A percentile compares a stretch with the other conserved stretches of the same genome.
Evolutionary conservation across 305 asterid species (phyloP).

Genomic region (Fraxinus floribunda): DNA sequence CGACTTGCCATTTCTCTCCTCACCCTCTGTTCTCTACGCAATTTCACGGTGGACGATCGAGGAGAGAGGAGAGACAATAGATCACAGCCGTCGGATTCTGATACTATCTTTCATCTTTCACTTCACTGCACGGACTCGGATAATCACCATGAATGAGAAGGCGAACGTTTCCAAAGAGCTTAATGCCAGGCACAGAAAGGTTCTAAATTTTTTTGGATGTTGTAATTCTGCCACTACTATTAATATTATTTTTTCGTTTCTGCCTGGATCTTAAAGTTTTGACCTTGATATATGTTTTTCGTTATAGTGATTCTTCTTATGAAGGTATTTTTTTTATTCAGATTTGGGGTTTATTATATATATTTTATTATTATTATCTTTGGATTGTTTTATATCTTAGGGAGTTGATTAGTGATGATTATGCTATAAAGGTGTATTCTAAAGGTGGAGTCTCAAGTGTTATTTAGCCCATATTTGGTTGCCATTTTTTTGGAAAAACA

Average conservation of each 20-base stretch:
- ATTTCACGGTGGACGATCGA: slow-evolving; percentile 36
- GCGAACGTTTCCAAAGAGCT: slow-evolving; percentile 97
- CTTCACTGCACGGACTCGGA: slow-evolving; percentile 17
- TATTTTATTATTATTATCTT: not conserved
- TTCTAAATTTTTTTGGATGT: slow-evolving; percentile 24
- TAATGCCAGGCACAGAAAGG: slow-evolving; percentile 92
- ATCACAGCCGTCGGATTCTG: slow-evolving; percentile 35
- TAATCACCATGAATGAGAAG: slow-evolving; percentile 78
- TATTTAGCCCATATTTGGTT: not conserved
- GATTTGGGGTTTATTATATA: slow-evolving; percentile 3
- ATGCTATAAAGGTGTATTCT: slow-evolving; percentile 16
- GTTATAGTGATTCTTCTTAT: slow-evolving; percentile 3
- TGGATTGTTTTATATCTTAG: not conserved
- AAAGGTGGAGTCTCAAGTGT: not conserved
- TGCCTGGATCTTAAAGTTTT: not conserved
- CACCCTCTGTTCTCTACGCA: slow-evolving; percentile 14
- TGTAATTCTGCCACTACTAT: not conserved
- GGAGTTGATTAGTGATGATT: slow-evolving; percentile 13
- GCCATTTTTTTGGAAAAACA: no score
- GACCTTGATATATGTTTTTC: slow-evolving; percentile 16
- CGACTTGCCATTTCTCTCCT: slow-evolving; percentile 29
- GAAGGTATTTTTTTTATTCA: not conserved
- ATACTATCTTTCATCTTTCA: slow-evolving; percentile 26
- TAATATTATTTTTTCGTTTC: slow-evolving; percentile 20
- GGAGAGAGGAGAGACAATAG: slow-evolving; percentile 38